Percentiles rank a stretch among this genome's conserved stretches.
Conservation (phyloP, 2,329 filamentous ascomycete species). For the Pezicula neosporulosa region DNA sequence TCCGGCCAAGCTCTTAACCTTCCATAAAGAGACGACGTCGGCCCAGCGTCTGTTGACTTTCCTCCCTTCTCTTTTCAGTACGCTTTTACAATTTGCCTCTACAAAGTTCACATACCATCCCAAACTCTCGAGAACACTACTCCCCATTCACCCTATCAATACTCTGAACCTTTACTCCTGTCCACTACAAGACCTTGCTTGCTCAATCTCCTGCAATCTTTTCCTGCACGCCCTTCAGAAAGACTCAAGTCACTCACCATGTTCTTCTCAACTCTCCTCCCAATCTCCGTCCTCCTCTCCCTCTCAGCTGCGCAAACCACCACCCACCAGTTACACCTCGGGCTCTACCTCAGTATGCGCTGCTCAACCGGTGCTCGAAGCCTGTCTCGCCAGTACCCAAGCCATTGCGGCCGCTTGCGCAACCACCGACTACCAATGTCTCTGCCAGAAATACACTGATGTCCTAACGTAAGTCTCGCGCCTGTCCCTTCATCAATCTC, state of each 20-base stretch:
- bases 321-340: constrained; percentile 10
- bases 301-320: constrained; percentile 22
- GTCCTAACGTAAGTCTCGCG: constrained; percentile 41
- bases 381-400: constrained; percentile 32
- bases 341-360: constrained; percentile 23
- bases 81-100: too few species aligned
- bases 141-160: too few species aligned
- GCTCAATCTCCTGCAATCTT: constrained; percentile 2
- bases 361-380: constrained; percentile 33
- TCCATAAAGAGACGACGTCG: neutral
- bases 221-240: neutral
- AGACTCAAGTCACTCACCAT: constrained; percentile 13
- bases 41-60: neutral
- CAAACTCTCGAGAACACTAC: too few species aligned
- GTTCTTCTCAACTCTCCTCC: constrained; percentile 18
- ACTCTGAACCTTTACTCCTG: neutral
- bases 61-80: neutral
- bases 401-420: constrained; percentile 31
- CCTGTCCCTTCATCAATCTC: constrained; percentile 4
- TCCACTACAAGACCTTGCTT: neutral
- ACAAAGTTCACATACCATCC: too few species aligned
- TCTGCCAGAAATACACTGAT: constrained; percentile 52
- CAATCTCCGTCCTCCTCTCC: constrained; percentile 24
- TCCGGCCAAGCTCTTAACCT: neutral
- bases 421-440: constrained; percentile 39